A percentile compares a stretch with the other conserved stretches of the same genome.
Conservation (phyloP, 116 monocot genomes). For the Dioscorea cayenensis region DNA sequence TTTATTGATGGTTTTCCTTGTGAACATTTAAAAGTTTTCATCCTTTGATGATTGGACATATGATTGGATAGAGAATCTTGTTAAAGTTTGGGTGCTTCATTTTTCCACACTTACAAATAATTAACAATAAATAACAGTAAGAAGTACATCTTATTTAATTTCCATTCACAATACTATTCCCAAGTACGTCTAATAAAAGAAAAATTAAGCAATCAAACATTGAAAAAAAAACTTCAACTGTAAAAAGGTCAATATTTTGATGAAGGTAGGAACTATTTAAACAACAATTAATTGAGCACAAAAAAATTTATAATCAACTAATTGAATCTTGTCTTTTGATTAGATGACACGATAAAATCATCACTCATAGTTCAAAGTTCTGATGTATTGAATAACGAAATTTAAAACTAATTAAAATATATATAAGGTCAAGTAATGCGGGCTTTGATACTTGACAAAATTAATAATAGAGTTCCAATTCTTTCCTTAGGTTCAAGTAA, state of each 20-base stretch:
- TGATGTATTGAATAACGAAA: no score
- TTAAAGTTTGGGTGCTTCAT: slow-evolving; percentile 2
- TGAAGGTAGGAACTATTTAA: neutral
- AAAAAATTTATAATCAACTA: no score
- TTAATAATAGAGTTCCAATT: neutral
- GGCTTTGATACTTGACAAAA: neutral
- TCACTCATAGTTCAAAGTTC: no score
- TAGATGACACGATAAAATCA: no score
- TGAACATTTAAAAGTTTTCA: slow-evolving; percentile 6
- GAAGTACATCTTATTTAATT: neutral
- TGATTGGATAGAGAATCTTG: slow-evolving; percentile 11
- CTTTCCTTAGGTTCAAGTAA: neutral
- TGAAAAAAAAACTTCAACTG: no score
- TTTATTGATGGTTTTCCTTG: neutral
- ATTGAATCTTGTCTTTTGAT: no score
- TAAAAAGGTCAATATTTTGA: neutral
- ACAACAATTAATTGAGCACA: neutral
- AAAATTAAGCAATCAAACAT: neutral
- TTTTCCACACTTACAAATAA: neutral
- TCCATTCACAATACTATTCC: neutral
- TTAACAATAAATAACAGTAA: neutral
- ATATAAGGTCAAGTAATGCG: neutral
- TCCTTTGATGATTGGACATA: slow-evolving; percentile 11
- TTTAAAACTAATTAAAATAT: no score
- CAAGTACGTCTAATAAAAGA: neutral